A percentile compares a stretch with the other conserved stretches of the same genome.
Evolutionary conservation across 1,284 basidiomycete genomes (phyloP).

Genomic region (Apiotrichum sp.): DNA sequence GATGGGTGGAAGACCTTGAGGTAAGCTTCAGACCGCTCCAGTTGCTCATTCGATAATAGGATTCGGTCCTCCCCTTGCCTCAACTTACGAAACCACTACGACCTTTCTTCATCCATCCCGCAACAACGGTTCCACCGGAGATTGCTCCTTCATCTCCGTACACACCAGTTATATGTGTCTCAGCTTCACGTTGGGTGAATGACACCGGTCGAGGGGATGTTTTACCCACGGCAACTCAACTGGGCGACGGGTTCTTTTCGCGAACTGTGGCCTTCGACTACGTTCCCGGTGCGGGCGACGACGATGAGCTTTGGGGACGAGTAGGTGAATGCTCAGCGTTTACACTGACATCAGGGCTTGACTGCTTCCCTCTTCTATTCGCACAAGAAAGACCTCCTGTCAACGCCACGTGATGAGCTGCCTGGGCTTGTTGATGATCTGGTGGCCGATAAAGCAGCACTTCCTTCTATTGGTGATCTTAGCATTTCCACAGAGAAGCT

Average conservation of each 20-base stretch:
- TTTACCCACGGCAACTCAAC: slow-evolving; percentile 29
- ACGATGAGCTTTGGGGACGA: slow-evolving; percentile 47
- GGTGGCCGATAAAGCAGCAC: slow-evolving; percentile 6
- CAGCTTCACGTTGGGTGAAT: slow-evolving; percentile 40
- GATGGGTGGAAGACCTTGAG: slow-evolving; percentile 67
- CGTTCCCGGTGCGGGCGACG: slow-evolving; percentile 46
- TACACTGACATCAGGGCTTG: slow-evolving; percentile 29
- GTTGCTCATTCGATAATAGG: slow-evolving; percentile 16
- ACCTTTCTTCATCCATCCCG: slow-evolving; percentile 46
- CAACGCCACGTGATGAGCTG: slow-evolving; percentile 33
- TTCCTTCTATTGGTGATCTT: too few relatives aligned
- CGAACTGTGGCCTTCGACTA: slow-evolving; percentile 45
- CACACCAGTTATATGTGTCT: slow-evolving; percentile 45
- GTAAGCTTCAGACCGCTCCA: slow-evolving; percentile 19
- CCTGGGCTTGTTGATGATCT: slow-evolving; percentile 26
- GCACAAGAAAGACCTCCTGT: slow-evolving; percentile 27
- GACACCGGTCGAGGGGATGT: slow-evolving; percentile 20
- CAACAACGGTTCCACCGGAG: slow-evolving; percentile 26
- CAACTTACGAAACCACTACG: slow-evolving; percentile 38
- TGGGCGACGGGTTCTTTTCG: slow-evolving; percentile 18
- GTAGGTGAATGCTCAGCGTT: slow-evolving; percentile 16
- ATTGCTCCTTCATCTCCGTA: slow-evolving; percentile 26
- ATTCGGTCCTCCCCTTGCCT: slow-evolving; percentile 41
- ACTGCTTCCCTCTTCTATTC: slow-evolving; percentile 36
- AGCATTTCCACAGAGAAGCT: too few relatives aligned